phyloP scores from a whole-genome alignment of 192 early-diverging fungal species.

The Coemansia reversa region DNA sequence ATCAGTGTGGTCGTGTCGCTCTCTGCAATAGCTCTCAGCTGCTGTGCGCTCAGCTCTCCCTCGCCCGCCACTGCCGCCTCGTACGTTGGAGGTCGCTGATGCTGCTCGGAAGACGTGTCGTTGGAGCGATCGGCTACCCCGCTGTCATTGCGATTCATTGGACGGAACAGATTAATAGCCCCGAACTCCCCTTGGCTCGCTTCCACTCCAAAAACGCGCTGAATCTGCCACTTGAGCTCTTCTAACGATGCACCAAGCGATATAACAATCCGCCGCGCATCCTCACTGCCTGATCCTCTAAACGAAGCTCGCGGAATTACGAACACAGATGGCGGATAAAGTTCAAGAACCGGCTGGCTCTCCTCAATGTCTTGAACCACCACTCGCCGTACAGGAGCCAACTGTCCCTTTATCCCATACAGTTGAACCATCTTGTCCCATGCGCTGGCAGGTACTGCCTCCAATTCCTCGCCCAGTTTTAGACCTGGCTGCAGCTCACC shows the following conservation, averaged over 20 bases:
- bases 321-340: constrained; percentile 29
- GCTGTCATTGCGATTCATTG: not conserved
- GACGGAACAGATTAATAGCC: not conserved
- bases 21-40: not conserved
- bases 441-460: constrained; percentile 47
- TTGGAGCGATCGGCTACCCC: not conserved
- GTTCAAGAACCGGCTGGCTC: constrained; percentile 16
- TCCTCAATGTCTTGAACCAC: constrained; percentile 5
- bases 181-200: not conserved
- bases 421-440: constrained; percentile 54
- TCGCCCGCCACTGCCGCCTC: constrained; percentile 13
- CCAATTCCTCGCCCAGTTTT: constrained; percentile 24
- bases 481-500: constrained; percentile 44
- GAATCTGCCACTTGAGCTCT: constrained; percentile 28
- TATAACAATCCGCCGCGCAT: constrained; percentile 18
- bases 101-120: not conserved
- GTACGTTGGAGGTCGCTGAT: constrained; percentile 19
- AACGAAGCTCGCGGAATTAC: not conserved
- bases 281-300: not conserved
- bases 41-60: not conserved
- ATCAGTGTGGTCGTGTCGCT: constrained; percentile 12
- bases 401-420: constrained; percentile 33
- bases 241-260: constrained; percentile 24
- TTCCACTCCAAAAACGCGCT: constrained; percentile 7
- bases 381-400: constrained; percentile 12